These are phyloP conservation scores for Cladorrhinum samala DNA, from an alignment of 495 filamentous ascomycete species.

Conservation along the genomic window DNA sequence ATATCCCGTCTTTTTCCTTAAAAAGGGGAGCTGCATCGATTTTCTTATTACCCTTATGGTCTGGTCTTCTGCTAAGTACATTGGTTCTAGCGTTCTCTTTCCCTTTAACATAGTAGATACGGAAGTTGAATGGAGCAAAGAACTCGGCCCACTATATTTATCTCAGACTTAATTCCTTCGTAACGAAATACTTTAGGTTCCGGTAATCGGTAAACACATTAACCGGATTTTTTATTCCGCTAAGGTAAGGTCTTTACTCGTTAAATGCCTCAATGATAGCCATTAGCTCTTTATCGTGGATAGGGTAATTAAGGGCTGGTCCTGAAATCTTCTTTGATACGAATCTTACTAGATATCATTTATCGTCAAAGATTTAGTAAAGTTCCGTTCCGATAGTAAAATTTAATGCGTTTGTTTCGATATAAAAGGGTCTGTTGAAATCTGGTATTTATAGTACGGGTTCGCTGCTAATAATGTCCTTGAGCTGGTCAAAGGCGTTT, in stretches of 20 bases:
- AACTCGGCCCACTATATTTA: background rate
- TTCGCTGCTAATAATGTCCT: background rate
- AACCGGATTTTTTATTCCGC: background rate
- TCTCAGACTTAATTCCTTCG: background rate
- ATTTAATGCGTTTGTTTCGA: background rate
- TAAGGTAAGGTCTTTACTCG: background rate
- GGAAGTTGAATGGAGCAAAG: background rate
- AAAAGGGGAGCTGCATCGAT: background rate
- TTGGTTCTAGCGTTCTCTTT: background rate
- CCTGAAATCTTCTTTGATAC: background rate
- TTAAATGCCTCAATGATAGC: conserved; percentile 3
- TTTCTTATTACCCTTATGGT: background rate
- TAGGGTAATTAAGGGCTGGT: background rate
- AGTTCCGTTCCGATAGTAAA: background rate
- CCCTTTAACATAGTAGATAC: background rate
- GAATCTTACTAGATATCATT: background rate
- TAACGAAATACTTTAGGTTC: conserved; percentile 1
- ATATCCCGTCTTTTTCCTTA: background rate
- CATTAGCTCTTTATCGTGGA: background rate
- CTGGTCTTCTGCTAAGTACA: background rate
- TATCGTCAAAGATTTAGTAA: background rate
- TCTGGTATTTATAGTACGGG: background rate
- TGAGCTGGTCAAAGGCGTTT: background rate
- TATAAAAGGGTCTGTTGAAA: background rate
- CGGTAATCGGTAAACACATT: background rate